These are phyloP conservation scores for Oryza nivara DNA, from an alignment of 176 grass and related monocot genomes.

Conservation along the genomic window DNA sequence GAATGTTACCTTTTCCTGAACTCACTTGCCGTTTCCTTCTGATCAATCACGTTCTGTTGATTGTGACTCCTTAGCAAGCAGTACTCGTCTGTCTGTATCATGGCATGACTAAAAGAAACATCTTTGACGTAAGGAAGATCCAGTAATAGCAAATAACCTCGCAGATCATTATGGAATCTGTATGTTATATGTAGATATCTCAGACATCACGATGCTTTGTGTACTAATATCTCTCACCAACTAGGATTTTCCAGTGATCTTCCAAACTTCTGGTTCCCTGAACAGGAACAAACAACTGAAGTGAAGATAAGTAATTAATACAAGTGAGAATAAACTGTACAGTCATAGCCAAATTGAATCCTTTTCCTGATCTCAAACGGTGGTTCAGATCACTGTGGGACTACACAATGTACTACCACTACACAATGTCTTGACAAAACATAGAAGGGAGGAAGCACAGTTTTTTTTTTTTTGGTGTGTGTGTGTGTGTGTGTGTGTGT, in stretches of 20 bases:
- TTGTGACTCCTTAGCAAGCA: slow-evolving; percentile 12
- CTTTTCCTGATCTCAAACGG: background rate
- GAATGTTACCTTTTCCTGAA: background rate
- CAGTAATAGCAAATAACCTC: background rate
- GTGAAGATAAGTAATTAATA: background rate
- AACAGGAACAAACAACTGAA: background rate
- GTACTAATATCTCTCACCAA: background rate
- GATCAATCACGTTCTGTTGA: background rate
- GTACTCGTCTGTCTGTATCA: background rate
- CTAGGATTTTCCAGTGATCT: background rate
- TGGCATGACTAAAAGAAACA: background rate
- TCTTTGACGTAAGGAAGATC: background rate
- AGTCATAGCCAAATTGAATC: background rate
- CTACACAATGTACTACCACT: background rate
- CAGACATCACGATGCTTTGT: background rate
- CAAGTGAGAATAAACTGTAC: background rate
- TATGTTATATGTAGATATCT: background rate
- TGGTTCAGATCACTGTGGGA: background rate
- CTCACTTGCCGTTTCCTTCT: background rate
- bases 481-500: background rate
- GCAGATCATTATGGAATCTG: slow-evolving; percentile 2
- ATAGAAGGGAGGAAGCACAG: background rate
- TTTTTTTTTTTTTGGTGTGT: background rate
- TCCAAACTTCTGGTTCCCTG: background rate
- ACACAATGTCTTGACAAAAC: slow-evolving; percentile 1